Conservation (phyloP, 176 grass and related monocot species). For the Chloris gayana region DNA sequence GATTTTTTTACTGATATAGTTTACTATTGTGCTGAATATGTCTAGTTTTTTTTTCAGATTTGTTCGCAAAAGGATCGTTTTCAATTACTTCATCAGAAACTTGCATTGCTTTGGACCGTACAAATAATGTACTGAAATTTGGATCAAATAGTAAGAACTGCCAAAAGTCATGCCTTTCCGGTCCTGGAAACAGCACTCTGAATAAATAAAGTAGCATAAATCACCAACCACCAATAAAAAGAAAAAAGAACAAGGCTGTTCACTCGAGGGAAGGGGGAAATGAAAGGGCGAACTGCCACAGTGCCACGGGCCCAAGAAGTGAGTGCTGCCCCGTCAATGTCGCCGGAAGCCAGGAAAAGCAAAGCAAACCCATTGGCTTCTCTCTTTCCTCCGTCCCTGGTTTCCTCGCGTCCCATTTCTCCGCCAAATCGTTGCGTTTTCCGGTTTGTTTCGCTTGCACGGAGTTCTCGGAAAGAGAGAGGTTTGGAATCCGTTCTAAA, state of each 20-base stretch:
- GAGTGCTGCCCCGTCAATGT: constrained; percentile 60
- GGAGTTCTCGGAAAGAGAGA: constrained; percentile 32
- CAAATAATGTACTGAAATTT: background rate
- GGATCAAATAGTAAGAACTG: constrained; percentile 7
- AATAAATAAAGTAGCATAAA: constrained; percentile 48
- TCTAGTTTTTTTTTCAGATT: background rate
- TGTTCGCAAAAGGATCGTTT: background rate
- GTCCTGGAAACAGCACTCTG: constrained; percentile 34
- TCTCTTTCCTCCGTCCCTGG: constrained; percentile 27
- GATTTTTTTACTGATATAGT: background rate
- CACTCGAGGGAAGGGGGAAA: constrained; percentile 10
- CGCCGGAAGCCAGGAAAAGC: constrained; percentile 58
- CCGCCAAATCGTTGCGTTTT: constrained; percentile 41
- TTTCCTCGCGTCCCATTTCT: constrained; percentile 38
- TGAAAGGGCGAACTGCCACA: constrained; percentile 29
- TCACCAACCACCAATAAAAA: constrained; percentile 39
- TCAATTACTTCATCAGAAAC: background rate
- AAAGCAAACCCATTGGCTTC: constrained; percentile 44
- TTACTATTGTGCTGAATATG: background rate
- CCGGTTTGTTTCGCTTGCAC: constrained; percentile 23
- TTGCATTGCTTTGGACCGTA: background rate
- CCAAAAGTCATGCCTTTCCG: constrained; percentile 23
- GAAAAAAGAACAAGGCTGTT: constrained; percentile 16
- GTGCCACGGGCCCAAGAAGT: constrained; percentile 51
- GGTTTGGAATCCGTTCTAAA: constrained; percentile 5